Evolutionary conservation across 805 yeast species (phyloP).

Genomic region (Ogataea pini): DNA sequence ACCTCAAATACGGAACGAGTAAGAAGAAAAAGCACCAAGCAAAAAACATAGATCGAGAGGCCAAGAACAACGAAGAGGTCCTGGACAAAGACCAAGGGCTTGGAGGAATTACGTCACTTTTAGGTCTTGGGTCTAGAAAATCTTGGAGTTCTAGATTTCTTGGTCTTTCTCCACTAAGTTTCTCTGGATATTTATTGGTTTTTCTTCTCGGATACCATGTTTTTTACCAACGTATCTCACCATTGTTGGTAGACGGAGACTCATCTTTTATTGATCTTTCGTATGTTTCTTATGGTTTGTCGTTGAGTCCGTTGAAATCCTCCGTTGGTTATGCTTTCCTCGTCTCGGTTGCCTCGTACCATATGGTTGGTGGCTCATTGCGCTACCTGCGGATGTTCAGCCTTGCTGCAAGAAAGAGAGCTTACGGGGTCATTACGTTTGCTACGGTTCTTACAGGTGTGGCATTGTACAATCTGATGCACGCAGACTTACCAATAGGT

Average conservation of each 20-base stretch:
- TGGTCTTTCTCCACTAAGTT: conserved; percentile 57
- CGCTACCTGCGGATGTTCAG: conserved; percentile 45
- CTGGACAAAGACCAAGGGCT: conserved; percentile 51
- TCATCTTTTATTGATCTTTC: conserved; percentile 55
- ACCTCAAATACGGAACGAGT: conserved; percentile 28
- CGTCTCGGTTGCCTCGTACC: conserved; percentile 48
- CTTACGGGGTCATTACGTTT: conserved; percentile 43
- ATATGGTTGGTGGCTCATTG: conserved; percentile 53
- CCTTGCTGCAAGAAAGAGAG: conserved; percentile 42
- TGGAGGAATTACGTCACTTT: conserved; percentile 58
- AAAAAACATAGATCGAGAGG: not conserved
- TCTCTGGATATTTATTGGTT: conserved; percentile 58
- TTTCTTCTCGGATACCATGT: conserved; percentile 50
- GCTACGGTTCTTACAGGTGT: conserved; percentile 39
- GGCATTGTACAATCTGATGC: conserved; percentile 34
- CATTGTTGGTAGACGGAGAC: conserved; percentile 63
- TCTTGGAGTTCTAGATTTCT: conserved; percentile 44
- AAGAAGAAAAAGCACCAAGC: conserved; percentile 11
- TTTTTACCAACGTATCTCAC: conserved; percentile 48
- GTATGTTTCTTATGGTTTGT: conserved; percentile 46
- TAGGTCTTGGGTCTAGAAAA: conserved; percentile 55
- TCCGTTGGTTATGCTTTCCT: conserved; percentile 37
- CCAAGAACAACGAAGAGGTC: conserved; percentile 24
- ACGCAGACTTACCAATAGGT: conserved; percentile 27
- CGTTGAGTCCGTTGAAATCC: conserved; percentile 8